phyloP scores from a whole-genome alignment of 805 yeast species.

The Saccharomycopsis vini region DNA sequence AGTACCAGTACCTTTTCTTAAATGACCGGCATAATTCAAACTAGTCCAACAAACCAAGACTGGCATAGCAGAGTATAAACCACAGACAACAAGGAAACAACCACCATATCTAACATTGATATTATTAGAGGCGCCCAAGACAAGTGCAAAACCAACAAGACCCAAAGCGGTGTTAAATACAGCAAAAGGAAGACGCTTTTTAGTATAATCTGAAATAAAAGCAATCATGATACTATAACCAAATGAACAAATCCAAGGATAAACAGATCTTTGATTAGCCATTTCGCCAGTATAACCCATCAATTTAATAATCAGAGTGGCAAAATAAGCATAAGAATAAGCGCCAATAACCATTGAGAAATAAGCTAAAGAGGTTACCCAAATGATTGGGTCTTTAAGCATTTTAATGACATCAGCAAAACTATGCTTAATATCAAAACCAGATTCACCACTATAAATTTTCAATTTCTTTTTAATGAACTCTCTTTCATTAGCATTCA shows the following conservation, averaged over 20 bases:
- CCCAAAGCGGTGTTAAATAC: constrained; percentile 29
- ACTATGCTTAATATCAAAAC: constrained; percentile 39
- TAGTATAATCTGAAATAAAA: constrained; percentile 45
- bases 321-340: constrained; percentile 67
- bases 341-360: constrained; percentile 64
- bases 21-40: constrained; percentile 46
- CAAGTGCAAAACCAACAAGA: constrained; percentile 47
- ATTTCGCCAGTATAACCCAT: constrained; percentile 60
- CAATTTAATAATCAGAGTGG: constrained; percentile 53
- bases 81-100: constrained; percentile 49
- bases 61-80: constrained; percentile 61
- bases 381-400: constrained; percentile 52
- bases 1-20: constrained; percentile 48
- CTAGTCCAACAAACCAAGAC: constrained; percentile 59
- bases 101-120: constrained; percentile 48
- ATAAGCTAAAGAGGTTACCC: constrained; percentile 51
- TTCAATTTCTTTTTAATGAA: constrained; percentile 53
- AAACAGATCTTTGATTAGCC: constrained; percentile 76
- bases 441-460: constrained; percentile 42
- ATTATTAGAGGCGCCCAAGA: constrained; percentile 35
- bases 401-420: constrained; percentile 36
- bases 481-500: constrained; percentile 41
- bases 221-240: constrained; percentile 59
- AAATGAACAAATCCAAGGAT: constrained; percentile 77
- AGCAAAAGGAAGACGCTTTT: constrained; percentile 39